Evolutionary conservation across 257 asterid species (phyloP), one percentile per base, ranked within the genome.

Genomic region (Gentiana straminea): DNA sequence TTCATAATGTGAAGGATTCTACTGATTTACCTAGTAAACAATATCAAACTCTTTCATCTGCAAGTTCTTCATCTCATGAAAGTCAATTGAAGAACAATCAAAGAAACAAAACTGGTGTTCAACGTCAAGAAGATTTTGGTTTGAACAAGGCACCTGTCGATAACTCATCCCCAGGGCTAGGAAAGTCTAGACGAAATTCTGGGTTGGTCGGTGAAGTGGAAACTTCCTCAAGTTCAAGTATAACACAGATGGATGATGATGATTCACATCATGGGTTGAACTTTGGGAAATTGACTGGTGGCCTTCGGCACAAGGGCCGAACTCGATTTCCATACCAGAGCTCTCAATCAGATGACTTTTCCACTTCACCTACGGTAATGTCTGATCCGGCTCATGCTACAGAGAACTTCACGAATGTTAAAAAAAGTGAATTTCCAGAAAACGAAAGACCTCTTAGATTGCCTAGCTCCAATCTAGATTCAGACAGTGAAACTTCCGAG

Each of bases 201-300:
- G 58, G 13, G 32, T 50, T 64, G 45, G 60, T 35, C 24, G 68
- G 61, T 56, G 68, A 52, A 54, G 57, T 13, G 32, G 32, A 53
- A 41, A n/a, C 49, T 32, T 34, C 61, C 45, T 45, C 68, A 47
- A 48, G 35, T 45, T 52, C 60, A 45, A 64, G 43, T 15, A 51
- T 47, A 47, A 35, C 47, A 34, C 37, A 43, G 47, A 41, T 55
- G 46, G 70, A 60, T 53, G 74, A 62, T 68, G 72, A 55, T 49
- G 47, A 43, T 73, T 64, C 77, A 34, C 74, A 65, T 38, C 24
- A 24, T 24, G 24, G 67, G 49, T 79, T 91, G 69, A 75, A 73
- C 62, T 81, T 81, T 53, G 92, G 79, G 53, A 83, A 70, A 67
- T 75, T 91, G 68, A 87, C 95, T 2, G 98, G 98, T 59, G 97